These are phyloP conservation scores for Colletotrichum aenigma DNA, from an alignment of 2,329 filamentous ascomycete species.

Conservation along the genomic window DNA sequence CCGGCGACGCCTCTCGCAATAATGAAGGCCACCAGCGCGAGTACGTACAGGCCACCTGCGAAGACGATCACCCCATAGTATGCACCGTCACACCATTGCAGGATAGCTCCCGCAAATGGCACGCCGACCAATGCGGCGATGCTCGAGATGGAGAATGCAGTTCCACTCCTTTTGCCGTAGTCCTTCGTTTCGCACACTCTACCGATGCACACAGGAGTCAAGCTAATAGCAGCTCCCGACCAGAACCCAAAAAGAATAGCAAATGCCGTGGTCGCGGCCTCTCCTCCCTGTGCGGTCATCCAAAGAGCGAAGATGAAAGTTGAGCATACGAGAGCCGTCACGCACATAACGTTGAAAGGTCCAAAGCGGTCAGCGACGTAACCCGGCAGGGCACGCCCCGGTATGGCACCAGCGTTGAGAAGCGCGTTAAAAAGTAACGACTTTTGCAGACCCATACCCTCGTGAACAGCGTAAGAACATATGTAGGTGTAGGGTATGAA, in stretches of 20 bases:
- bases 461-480: constrained; percentile 63
- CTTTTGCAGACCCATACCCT: constrained; percentile 58
- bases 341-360: constrained; percentile 72
- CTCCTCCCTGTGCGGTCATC: constrained; percentile 54
- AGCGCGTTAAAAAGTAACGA: constrained; percentile 72
- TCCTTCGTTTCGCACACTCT: constrained; percentile 72
- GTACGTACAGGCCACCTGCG: constrained; percentile 52
- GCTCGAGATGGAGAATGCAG: constrained; percentile 70
- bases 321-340: constrained; percentile 53
- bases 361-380: constrained; percentile 71
- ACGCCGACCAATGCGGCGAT: constrained; percentile 62
- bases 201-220: constrained; percentile 75
- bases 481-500: constrained; percentile 74
- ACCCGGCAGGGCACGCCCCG: constrained; percentile 72
- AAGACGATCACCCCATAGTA: constrained; percentile 61
- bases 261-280: constrained; percentile 62
- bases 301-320: constrained; percentile 61
- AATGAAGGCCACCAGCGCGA: constrained; percentile 36
- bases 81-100: constrained; percentile 46
- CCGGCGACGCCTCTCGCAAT: constrained; percentile 24
- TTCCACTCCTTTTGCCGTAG: constrained; percentile 73
- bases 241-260: constrained; percentile 72
- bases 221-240: constrained; percentile 70
- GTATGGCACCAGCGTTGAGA: constrained; percentile 70
- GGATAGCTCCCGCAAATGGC: constrained; percentile 60